Conservation (phyloP, 352 stramenopile genomes). For the Thalassiosira mediterranea region DNA sequence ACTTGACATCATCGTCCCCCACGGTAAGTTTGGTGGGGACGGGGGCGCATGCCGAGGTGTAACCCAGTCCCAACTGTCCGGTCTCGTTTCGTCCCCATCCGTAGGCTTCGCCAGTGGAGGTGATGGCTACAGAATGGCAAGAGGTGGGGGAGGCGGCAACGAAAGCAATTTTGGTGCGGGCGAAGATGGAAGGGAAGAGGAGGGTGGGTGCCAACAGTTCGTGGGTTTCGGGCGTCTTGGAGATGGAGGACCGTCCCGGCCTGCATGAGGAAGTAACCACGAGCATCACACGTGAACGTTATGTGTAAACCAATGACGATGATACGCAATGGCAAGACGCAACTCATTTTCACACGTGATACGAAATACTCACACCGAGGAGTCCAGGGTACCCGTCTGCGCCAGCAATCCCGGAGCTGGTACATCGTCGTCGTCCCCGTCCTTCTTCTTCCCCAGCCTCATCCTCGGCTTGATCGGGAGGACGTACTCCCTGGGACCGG, state of each 20-base stretch:
- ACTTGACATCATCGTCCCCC: constrained; percentile 3
- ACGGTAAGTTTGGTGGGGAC: constrained; percentile 38
- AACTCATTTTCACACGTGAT: no score
- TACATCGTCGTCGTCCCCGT: constrained; percentile 8
- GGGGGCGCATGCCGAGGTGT: constrained; percentile 29
- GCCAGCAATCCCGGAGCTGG: constrained; percentile 52
- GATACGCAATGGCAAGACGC: no score
- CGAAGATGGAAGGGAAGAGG: constrained; percentile 49
- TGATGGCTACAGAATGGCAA: constrained; percentile 75
- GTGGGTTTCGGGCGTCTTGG: constrained; percentile 25
- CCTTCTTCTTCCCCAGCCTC: constrained; percentile 11
- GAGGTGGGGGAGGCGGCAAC: constrained; percentile 60
- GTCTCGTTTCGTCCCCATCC: constrained; percentile 80
- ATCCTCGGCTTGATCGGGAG: constrained; percentile 22
- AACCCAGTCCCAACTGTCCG: constrained; percentile 50
- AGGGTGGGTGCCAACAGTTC: constrained; percentile 66
- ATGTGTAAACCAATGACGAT: no score
- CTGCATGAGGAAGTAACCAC: no score
- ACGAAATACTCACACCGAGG: constrained; percentile 56
- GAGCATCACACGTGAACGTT: no score
- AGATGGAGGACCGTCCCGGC: constrained; percentile 29
- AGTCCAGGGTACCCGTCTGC: constrained; percentile 81
- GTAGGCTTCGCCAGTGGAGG: constrained; percentile 60
- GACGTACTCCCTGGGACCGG: constrained; percentile 29
- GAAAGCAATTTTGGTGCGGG: constrained; percentile 44